Evolutionary conservation across 441 rosid species (phyloP).

Genomic region (Eutrema salsugineum): DNA sequence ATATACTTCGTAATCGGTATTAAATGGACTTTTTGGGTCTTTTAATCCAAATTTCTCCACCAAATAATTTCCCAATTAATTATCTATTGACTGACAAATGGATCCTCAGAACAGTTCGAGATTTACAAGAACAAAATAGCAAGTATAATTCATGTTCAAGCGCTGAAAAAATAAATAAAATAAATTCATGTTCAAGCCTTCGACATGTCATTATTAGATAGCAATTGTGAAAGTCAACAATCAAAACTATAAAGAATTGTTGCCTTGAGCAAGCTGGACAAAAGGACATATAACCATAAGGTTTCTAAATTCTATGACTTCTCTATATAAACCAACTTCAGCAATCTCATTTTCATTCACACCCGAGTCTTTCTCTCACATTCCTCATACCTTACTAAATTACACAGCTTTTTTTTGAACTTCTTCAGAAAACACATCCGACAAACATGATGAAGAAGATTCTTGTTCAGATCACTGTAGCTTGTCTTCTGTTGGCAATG

Average conservation of each 20-base stretch:
- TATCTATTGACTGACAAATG: too few relatives aligned
- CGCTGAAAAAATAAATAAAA: too few relatives aligned
- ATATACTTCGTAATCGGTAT: too few relatives aligned
- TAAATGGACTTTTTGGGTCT: too few relatives aligned
- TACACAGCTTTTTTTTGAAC: background rate
- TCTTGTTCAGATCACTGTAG: slow-evolving; percentile 15
- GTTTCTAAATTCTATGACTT: background rate
- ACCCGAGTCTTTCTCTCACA: too few relatives aligned
- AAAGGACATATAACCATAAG: too few relatives aligned
- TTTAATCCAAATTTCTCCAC: too few relatives aligned
- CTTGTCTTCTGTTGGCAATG: slow-evolving; percentile 14
- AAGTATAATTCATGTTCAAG: too few relatives aligned
- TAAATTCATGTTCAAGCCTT: background rate
- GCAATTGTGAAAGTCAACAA: background rate
- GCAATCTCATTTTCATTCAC: background rate
- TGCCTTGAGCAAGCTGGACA: background rate
- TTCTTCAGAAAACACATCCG: background rate
- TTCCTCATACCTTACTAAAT: background rate
- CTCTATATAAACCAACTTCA: slow-evolving; percentile 9
- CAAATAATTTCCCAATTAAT: too few relatives aligned
- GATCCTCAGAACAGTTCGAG: too few relatives aligned
- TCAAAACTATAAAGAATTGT: background rate
- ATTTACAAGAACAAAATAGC: background rate
- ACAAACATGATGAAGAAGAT: slow-evolving; percentile 17
- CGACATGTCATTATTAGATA: too few relatives aligned